Evolutionary conservation across 2,329 filamentous ascomycete species (phyloP), one percentile per base, ranked within the genome.

Genomic region (Ophiobolus disseminans): DNA sequence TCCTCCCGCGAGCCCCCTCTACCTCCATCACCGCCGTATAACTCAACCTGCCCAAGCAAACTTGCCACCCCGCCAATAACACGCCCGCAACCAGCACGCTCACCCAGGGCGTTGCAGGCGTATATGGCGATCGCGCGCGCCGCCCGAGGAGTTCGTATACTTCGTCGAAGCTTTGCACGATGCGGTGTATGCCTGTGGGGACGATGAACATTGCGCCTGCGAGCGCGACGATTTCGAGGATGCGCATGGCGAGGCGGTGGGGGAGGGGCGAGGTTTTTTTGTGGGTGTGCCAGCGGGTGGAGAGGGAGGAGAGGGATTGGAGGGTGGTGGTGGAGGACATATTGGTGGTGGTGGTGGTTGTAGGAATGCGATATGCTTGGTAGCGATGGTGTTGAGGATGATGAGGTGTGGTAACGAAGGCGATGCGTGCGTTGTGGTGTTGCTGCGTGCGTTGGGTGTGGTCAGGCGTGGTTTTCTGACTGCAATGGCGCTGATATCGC

Each of bases 141-240:
- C 63, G 53, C 2, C 55, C 53, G 2, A 62, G 21, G 6, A 55
- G 16, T 8, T 60, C 56, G 37, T 60, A 55, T n/a, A 58, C 13
- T 0, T 48, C 40, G 40, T 55, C 51, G 7, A 66, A 22, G 10
- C 22, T 41, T 31, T 36, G 45, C 4, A 60, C 53, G n/a, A 49
- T n/a, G 39, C 28, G 21, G 9, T 66, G 59, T 35, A 63, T 55
- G 25, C 28, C 5, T 4, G 36, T 20, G 3, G 60, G 57, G 13
- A 63, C 14, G 31, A 58, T 5, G 35, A 49, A 46, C 48, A 65
- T 60, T 2, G 50, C 41, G 21, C 43, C 39, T 2, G 58, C 31
- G 1, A 56, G 19, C n/a, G 47, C 40, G 21, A 51, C 9, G 23
- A 58, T 5, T 43, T 60, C 49, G 13, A 55, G 10, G 39, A 42